Percentiles rank a stretch among this genome's conserved stretches.
These are phyloP conservation scores for Xanthoconium purpureum DNA, from an alignment of 768 basidiomycete genomes.

Conservation along the genomic window DNA sequence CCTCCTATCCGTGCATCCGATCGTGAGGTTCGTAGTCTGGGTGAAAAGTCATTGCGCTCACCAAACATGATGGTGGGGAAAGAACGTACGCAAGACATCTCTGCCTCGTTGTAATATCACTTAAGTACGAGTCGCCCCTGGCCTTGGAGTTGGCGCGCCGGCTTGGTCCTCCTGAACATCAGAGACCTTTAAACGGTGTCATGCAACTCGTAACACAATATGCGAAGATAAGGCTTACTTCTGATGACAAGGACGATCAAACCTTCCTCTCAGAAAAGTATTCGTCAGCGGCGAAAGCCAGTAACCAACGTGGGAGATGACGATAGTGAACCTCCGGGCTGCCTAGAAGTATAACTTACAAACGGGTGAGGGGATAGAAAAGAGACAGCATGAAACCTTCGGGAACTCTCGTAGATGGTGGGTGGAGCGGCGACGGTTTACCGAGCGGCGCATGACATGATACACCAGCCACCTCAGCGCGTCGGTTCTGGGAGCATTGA, in stretches of 20 bases:
- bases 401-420: not conserved
- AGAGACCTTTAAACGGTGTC: not conserved
- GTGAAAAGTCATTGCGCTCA: constrained; percentile 29
- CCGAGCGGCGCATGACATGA: not conserved
- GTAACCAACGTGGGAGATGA: not conserved
- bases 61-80: constrained; percentile 57
- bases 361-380: not conserved
- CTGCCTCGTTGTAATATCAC: not conserved
- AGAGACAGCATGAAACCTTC: not conserved
- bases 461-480: not conserved
- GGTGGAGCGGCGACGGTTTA: not conserved
- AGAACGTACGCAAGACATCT: not conserved
- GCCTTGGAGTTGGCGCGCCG: not conserved
- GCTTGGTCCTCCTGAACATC: not conserved
- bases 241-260: not conserved
- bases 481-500: no score
- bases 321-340: not conserved
- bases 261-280: not conserved
- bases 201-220: constrained; percentile 2
- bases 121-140: constrained; percentile 9
- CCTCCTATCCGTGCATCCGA: constrained; percentile 12
- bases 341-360: not conserved
- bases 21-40: not conserved
- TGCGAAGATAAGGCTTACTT: not conserved
- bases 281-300: not conserved